Base-by-base conservation (phyloP, 164 flowering plant species). In the Stephania cephalantha region DNA sequence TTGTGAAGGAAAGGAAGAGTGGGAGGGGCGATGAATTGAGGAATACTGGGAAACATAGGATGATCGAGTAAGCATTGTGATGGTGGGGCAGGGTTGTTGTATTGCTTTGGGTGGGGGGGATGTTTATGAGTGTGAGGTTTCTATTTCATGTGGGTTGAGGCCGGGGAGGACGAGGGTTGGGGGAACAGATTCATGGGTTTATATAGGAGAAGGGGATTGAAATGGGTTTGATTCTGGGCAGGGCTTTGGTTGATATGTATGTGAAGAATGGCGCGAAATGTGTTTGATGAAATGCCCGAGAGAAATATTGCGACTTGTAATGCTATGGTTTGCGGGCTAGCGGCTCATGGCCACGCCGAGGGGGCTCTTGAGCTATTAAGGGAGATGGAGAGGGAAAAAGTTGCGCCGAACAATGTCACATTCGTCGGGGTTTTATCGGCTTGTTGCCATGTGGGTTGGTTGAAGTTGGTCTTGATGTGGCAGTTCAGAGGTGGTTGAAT, bases 191-290 rank as follows among this genome's bases (percentile, higher is more conserved):
- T 81, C 89, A 86, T 78, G 67, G 1, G 12, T 86, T 79, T 66
- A 88, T 89, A 46, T 65, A 73, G 46, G 76, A 69, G 44, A 77
- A 79, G 74, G 84, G 86, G 10, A 73, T 88, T 68, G 86, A 81
- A 67, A 42, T 82, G 69, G 83, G 83, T 20, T 86, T 87, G 73
- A 88, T 88, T 76, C 86, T 90, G 72, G 90, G 88, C 4, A 89
- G 88, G 5, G 91, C 92, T 8, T 83, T 90, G 76, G 87, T 90
- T 30, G 83, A 90, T 50, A 89, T 90, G 92, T 90, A 89, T 79
- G 90, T 89, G 0, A 90, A 85, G 81, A 86, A 85, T 78, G 31
- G 92, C 95, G 15, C 48, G 15, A 46, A 69, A 69, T 12, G 31
- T 87, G 78, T 90, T 90, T 72, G 81, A 83, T 65, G 75, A 75